Base-by-base conservation (phyloP, 2,329 filamentous ascomycete genomes). In the Emergomyces africanus region DNA sequence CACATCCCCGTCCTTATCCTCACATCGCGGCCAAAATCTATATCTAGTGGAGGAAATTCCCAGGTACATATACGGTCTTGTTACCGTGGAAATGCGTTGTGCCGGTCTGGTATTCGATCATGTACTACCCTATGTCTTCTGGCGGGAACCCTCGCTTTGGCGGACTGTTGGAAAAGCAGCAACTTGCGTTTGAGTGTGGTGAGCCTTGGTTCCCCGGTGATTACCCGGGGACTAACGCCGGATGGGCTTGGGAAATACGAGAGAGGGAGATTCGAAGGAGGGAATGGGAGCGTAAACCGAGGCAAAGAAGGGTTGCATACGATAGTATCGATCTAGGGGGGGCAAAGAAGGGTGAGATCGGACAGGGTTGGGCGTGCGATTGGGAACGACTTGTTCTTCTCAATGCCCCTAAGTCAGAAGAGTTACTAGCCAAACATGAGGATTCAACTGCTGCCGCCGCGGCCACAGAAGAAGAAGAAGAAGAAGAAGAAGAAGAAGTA, bases 31-130 rank as follows among this genome's bases (percentile, higher is more conserved):
- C 70, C 79, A 10, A 51, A 57, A 33, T 33, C 57, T 46, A 28
- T 57, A n/a, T 62, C 66, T 6, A 72, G 66, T 35, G 73, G 74
- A 42, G 75, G 72, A 12, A 80, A 79, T 53, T 75, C 78, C 1
- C 84, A 87, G 54, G 86, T 0, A 85, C 80, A 0, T 97, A 90
- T 90, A 94, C 86, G 0, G 70, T 97, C 1, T 78, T 97, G 28
- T 80, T 94, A 2, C 94, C 94, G 0, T 96, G 92, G 90, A 90
- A 89, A 69, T 96, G 89, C 66, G 87, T 97, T 41, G 78, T 84
- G 41, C 83, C 89, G 0, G 78, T 96, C 37, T 99, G 94, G 94
- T 87, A 92, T 66, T 85, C 83, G 53, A 74, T 97, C 15, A 86
- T 95, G 74, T 90, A 90, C 68, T 90, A 86, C 61, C 89, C 89